Evolutionary conservation across 2,329 filamentous ascomycete species (phyloP).

Genomic region (Cladophialophora chaetospira): DNA sequence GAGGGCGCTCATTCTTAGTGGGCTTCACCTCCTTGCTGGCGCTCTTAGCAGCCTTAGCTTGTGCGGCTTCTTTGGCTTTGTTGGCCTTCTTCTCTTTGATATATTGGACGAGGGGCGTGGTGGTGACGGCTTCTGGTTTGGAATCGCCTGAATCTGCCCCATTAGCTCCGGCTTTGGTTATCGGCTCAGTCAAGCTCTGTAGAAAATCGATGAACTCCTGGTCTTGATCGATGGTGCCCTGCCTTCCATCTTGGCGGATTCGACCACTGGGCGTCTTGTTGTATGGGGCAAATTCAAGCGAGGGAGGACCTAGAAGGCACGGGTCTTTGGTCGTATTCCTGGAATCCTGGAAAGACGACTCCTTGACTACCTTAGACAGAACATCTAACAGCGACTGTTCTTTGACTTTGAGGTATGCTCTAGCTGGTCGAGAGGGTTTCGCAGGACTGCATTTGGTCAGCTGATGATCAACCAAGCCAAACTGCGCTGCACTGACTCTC

Average conservation of each 20-base stretch:
- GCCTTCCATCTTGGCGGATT: conserved; percentile 75
- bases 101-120: conserved; percentile 86
- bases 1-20: conserved; percentile 43
- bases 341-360: conserved; percentile 75
- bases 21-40: conserved; percentile 65
- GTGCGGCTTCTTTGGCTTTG: conserved; percentile 54
- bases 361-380: conserved; percentile 71
- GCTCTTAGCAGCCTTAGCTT: conserved; percentile 51
- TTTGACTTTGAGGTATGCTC: conserved; percentile 81
- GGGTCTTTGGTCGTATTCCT: conserved; percentile 72
- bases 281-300: conserved; percentile 79
- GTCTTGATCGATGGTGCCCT: conserved; percentile 95
- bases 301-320: conserved; percentile 74
- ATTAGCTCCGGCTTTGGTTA: conserved; percentile 57
- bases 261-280: conserved; percentile 77
- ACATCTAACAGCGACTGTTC: conserved; percentile 66
- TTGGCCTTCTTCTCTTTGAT: conserved; percentile 90
- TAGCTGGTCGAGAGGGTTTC: conserved; percentile 77
- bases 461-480: conserved; percentile 5
- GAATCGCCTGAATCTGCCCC: conserved; percentile 54
- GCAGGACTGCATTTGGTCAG: conserved; percentile 61
- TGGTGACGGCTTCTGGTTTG: conserved; percentile 66
- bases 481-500: conserved; percentile 64
- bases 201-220: conserved; percentile 94
- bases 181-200: conserved; percentile 77